Evolutionary conservation across 2,329 filamentous ascomycete genomes (phyloP).

Genomic region (Xylariaceae sp.): DNA sequence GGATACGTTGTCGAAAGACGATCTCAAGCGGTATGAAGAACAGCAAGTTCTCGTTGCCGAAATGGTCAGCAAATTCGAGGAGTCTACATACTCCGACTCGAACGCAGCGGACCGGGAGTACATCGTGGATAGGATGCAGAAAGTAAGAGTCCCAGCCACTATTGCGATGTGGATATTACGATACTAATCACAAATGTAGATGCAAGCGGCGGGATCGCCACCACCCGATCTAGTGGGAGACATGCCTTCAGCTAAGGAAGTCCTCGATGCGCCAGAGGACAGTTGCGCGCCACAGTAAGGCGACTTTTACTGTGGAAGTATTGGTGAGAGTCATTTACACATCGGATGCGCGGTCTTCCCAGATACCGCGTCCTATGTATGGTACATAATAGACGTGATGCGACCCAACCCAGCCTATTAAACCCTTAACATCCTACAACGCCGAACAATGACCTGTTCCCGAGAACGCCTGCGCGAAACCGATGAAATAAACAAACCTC

Average conservation of each 20-base stretch:
- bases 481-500: neutral
- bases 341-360: conserved; percentile 11
- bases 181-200: conserved; percentile 49
- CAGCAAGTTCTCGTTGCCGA: conserved; percentile 76
- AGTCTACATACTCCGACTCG: conserved; percentile 72
- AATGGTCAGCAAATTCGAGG: conserved; percentile 86
- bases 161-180: neutral
- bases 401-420: conserved; percentile 19
- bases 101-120: conserved; percentile 80
- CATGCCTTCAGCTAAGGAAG: conserved; percentile 76
- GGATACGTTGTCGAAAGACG: conserved; percentile 59
- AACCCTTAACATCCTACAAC: conserved; percentile 22
- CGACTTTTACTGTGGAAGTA: conserved; percentile 15
- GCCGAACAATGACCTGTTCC: conserved; percentile 18
- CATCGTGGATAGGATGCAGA: conserved; percentile 96
- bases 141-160: conserved; percentile 52
- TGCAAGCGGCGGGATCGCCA: conserved; percentile 92
- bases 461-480: conserved; percentile 17
- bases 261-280: conserved; percentile 55
- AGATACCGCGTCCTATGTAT: conserved; percentile 6
- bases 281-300: conserved; percentile 56
- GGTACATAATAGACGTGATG: conserved; percentile 22
- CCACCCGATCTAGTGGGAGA: conserved; percentile 88
- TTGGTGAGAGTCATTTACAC: conserved; percentile 16
- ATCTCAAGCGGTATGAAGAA: conserved; percentile 72